Evolutionary conservation across 1,284 basidiomycete species (phyloP).

Genomic region (Trametes sp.): DNA sequence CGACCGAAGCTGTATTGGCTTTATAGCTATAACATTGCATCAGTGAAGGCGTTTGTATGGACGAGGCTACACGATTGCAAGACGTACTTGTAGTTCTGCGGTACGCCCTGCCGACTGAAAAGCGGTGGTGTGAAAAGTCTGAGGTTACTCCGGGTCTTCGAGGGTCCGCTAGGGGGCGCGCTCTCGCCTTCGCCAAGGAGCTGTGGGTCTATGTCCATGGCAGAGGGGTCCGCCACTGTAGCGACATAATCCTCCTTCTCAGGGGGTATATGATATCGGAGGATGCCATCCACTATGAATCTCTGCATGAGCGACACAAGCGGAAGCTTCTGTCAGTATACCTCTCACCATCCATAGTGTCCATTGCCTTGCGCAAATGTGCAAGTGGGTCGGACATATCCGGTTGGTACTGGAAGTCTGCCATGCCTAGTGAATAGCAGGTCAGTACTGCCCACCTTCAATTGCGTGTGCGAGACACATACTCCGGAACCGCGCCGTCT

Average conservation of each 20-base stretch:
- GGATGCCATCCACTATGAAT: slow-evolving; percentile 73
- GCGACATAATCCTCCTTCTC: slow-evolving; percentile 69
- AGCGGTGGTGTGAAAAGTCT: slow-evolving; percentile 84
- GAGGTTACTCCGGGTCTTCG: slow-evolving; percentile 58
- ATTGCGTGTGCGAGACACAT: slow-evolving; percentile 13
- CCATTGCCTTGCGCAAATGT: slow-evolving; percentile 75
- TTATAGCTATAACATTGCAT: slow-evolving; percentile 66
- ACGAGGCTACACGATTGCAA: background rate
- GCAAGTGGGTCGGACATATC: slow-evolving; percentile 73
- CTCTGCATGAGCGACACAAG: background rate
- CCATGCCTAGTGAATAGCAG: slow-evolving; percentile 70
- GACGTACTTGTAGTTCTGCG: slow-evolving; percentile 80
- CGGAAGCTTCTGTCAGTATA: background rate
- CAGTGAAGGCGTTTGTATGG: background rate
- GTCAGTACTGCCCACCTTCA: slow-evolving; percentile 4
- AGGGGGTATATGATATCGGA: slow-evolving; percentile 69
- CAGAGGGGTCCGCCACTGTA: slow-evolving; percentile 35
- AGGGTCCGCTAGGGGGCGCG: background rate
- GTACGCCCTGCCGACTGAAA: slow-evolving; percentile 80
- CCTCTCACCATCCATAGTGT: slow-evolving; percentile 77
- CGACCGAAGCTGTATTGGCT: slow-evolving; percentile 75
- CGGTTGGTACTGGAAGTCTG: slow-evolving; percentile 89
- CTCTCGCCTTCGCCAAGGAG: slow-evolving; percentile 28
- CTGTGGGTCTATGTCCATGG: slow-evolving; percentile 48
- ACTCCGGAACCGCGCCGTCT: slow-evolving; percentile 92